Evolutionary conservation across 495 filamentous ascomycete genomes (phyloP).

Genomic region (Amorphotheca resinae): DNA sequence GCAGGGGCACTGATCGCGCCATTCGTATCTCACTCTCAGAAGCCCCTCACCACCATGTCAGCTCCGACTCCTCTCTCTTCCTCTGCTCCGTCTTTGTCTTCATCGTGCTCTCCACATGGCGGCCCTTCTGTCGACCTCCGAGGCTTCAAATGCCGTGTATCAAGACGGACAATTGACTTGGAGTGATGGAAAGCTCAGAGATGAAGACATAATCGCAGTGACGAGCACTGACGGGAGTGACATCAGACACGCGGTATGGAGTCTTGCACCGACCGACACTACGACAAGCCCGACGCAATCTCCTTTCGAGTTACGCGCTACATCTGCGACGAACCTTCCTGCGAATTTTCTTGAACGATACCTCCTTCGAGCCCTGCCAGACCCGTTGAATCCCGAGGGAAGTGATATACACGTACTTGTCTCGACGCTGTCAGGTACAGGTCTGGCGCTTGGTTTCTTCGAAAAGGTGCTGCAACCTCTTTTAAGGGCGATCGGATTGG

Average conservation of each 20-base stretch:
- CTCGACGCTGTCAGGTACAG: conserved; percentile 60
- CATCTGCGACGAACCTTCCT: conserved; percentile 20
- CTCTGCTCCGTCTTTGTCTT: too few species aligned
- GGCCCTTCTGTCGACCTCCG: not conserved
- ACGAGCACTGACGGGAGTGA: conserved; percentile 1
- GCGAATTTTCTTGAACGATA: conserved; percentile 21
- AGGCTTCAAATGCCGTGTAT: conserved; percentile 2
- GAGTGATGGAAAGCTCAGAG: conserved; percentile 10
- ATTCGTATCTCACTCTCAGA: too few species aligned
- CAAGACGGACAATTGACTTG: conserved; percentile 4
- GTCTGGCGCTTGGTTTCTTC: conserved; percentile 45
- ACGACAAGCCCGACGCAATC: not conserved
- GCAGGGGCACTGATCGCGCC: too few species aligned
- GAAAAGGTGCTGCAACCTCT: conserved; percentile 44
- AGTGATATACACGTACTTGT: conserved; percentile 49
- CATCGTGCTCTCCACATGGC: not conserved
- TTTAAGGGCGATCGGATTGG: conserved; percentile 32
- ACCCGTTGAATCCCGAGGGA: conserved; percentile 21
- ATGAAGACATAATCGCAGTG: conserved; percentile 27
- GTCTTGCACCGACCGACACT: conserved; percentile 21
- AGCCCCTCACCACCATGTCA: not conserved
- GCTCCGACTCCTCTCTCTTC: not conserved
- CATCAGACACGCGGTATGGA: conserved; percentile 20
- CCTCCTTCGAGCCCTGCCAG: conserved; percentile 22
- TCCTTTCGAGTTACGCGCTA: conserved; percentile 22